Percentiles rank a stretch among this genome's conserved stretches.
Evolutionary conservation across 2,329 filamentous ascomycete genomes (phyloP).

Genomic region (Monosporascus sp.): DNA sequence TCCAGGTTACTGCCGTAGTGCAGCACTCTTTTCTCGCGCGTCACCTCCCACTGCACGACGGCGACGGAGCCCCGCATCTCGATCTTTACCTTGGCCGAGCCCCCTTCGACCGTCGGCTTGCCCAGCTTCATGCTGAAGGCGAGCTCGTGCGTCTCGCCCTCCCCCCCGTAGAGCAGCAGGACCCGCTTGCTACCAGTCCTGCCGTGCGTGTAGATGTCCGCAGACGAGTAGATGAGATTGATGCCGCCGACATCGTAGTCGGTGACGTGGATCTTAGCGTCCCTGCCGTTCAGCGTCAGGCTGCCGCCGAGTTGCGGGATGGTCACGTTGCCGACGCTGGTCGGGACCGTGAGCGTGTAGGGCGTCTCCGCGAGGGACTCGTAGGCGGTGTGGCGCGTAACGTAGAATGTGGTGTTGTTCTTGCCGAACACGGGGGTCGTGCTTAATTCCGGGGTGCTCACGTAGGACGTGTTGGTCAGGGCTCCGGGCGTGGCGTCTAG

Average conservation of each 20-base stretch:
- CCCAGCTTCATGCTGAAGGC: conserved; percentile 20
- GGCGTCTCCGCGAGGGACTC: conserved; percentile 48
- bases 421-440: conserved; percentile 57
- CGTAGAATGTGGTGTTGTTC: conserved; percentile 52
- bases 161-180: conserved; percentile 58
- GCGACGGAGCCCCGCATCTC: too few species aligned
- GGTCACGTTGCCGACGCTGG: conserved; percentile 48
- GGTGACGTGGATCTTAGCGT: conserved; percentile 62
- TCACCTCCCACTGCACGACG: too few species aligned
- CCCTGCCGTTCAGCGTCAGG: conserved; percentile 56
- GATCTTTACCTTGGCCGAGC: too few species aligned
- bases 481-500: conserved; percentile 53
- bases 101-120: too few species aligned
- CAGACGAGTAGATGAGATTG: conserved; percentile 60
- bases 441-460: conserved; percentile 44
- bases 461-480: conserved; percentile 46
- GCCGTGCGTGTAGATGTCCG: conserved; percentile 60
- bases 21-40: too few species aligned
- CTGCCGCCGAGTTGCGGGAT: conserved; percentile 54
- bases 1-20: conserved; percentile 4
- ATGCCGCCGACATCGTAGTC: conserved; percentile 58
- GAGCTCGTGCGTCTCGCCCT: conserved; percentile 58
- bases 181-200: conserved; percentile 39
- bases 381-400: conserved; percentile 63
- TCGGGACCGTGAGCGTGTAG: conserved; percentile 60